Conservation (phyloP, 1,139 yeast species). For the Magnusiomyces ingens region DNA sequence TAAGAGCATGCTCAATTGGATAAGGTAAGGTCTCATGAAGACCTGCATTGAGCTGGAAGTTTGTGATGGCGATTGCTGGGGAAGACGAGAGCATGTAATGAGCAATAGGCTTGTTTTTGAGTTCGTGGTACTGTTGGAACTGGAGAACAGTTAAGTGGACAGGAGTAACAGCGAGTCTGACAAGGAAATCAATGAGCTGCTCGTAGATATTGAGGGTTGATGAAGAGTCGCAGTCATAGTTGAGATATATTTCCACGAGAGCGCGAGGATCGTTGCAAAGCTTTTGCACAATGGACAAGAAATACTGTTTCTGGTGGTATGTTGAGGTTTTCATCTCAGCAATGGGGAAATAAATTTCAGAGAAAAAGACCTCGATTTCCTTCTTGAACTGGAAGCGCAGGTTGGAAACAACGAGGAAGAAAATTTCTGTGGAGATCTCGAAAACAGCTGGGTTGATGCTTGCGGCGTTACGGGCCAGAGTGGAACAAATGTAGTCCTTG, state of each 20-base stretch:
- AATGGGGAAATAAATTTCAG: slow-evolving; percentile 90
- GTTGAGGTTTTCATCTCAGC: slow-evolving; percentile 89
- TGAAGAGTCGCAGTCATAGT: slow-evolving; percentile 84
- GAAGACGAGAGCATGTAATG: slow-evolving; percentile 68
- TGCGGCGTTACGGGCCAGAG: slow-evolving; percentile 87
- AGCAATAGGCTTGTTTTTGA: slow-evolving; percentile 53
- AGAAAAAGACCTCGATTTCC: slow-evolving; percentile 89
- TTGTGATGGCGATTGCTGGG: slow-evolving; percentile 69
- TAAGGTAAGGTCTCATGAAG: slow-evolving; percentile 29
- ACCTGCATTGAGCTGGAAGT: slow-evolving; percentile 49
- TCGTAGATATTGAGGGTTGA: slow-evolving; percentile 83
- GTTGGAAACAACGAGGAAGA: slow-evolving; percentile 81
- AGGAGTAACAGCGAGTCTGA: slow-evolving; percentile 63
- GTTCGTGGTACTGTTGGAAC: slow-evolving; percentile 57
- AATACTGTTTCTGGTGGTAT: slow-evolving; percentile 83
- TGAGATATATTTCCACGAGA: slow-evolving; percentile 83
- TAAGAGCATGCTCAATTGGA: slow-evolving; percentile 63
- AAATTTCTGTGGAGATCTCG: slow-evolving; percentile 85
- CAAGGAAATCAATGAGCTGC: slow-evolving; percentile 66
- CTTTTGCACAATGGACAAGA: slow-evolving; percentile 69
- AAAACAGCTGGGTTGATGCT: slow-evolving; percentile 88
- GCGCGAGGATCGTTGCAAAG: slow-evolving; percentile 86
- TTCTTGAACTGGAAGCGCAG: slow-evolving; percentile 81
- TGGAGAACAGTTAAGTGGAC: slow-evolving; percentile 69
- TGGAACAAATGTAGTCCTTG: slow-evolving; percentile 74